Evolutionary conservation across 441 rosid genomes (phyloP).

Genomic region (Cnidoscolus chayamansa): DNA sequence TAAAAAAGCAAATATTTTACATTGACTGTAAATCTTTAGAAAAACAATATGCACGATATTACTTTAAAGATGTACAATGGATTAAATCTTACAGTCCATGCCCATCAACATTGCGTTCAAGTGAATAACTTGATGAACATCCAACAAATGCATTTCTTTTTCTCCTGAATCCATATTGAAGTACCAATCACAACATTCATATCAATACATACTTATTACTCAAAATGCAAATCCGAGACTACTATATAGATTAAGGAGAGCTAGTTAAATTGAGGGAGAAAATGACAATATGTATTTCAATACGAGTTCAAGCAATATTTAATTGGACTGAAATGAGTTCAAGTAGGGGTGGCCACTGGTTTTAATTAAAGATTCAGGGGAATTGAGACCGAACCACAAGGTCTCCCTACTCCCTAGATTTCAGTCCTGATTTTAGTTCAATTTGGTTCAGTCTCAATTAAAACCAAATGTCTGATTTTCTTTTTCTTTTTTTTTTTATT

Average conservation of each 20-base stretch:
- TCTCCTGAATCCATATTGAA: conserved; percentile 36
- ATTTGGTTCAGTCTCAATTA: no score
- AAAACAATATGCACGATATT: not conserved
- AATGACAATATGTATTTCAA: not conserved
- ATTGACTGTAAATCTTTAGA: not conserved
- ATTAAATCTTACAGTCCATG: conserved; percentile 25
- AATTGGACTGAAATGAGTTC: no score
- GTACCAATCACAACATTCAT: not conserved
- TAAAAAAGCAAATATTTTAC: conserved; percentile 8
- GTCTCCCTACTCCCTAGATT: no score
- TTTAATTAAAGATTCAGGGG: no score
- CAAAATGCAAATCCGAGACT: not conserved
- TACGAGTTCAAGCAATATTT: no score
- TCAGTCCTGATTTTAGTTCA: no score
- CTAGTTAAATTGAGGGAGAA: not conserved
- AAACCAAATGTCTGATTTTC: no score
- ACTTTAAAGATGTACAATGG: not conserved
- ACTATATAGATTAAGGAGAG: conserved; percentile 7
- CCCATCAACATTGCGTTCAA: conserved; percentile 58
- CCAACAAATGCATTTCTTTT: conserved; percentile 34
- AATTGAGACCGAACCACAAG: no score
- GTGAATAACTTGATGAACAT: conserved; percentile 41
- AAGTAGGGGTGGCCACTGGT: no score
- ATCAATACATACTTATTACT: not conserved
- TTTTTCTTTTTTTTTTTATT: no score